Percentiles rank a stretch among this genome's conserved stretches.
These are phyloP conservation scores for Guillardia theta DNA, from an alignment of 78 protist species.

Conservation along the genomic window DNA sequence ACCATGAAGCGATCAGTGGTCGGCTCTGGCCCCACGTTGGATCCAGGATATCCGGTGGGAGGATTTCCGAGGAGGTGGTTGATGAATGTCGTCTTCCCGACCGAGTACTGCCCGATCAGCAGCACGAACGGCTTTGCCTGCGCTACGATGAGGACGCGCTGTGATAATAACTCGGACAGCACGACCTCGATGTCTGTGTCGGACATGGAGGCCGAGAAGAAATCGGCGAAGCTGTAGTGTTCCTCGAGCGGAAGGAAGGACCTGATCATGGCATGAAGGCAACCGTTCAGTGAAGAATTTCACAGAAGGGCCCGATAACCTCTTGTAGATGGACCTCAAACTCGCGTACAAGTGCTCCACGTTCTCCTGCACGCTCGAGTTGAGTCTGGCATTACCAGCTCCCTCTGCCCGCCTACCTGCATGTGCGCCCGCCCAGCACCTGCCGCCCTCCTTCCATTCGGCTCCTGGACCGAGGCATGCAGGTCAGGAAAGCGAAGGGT, in stretches of 20 bases:
- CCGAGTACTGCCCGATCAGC: constrained; percentile 60
- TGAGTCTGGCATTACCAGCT: too few relatives aligned
- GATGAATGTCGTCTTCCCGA: constrained; percentile 63
- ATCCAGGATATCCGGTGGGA: background rate
- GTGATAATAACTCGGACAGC: too few relatives aligned
- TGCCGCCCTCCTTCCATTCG: too few relatives aligned
- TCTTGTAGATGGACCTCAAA: background rate
- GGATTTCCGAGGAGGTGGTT: constrained; percentile 51
- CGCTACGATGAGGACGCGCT: too few relatives aligned
- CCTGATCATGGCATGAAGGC: background rate
- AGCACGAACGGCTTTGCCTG: constrained; percentile 61
- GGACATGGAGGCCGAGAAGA: background rate
- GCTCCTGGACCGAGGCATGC: too few relatives aligned
- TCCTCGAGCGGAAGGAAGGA: background rate
- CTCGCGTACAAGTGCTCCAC: background rate
- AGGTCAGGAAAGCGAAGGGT: too few relatives aligned
- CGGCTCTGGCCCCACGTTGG: constrained; percentile 57
- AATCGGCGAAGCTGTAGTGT: background rate
- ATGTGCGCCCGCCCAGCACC: background rate
- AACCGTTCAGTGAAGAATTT: background rate
- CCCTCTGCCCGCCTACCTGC: too few relatives aligned
- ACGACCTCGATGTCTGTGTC: background rate
- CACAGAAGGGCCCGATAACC: background rate
- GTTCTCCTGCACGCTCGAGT: background rate
- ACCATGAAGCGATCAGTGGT: constrained; percentile 57